Base-by-base conservation (phyloP, 306 rosid genomes). In the Cicer judaicum region DNA sequence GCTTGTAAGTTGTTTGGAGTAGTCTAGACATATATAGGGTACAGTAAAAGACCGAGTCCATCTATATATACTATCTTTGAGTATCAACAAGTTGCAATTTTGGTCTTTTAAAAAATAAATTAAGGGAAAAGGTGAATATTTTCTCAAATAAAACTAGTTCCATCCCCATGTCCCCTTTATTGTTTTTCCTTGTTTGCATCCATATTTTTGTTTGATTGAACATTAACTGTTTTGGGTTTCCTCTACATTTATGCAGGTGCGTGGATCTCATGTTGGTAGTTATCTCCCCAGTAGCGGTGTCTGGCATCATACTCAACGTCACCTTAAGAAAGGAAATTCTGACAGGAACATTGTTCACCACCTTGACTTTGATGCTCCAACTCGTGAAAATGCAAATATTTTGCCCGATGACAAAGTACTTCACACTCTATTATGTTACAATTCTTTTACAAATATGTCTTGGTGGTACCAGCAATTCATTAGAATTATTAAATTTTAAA, bases 301-400 rank as follows among this genome's bases (percentile, higher is more conserved):
- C 75, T 94, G 99, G 98, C 94, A 84, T 81, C 94, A 90, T 64
- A 94, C 98, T 77, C 99, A 92, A 71, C 85, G 92, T 16, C 83
- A 85, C 84, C 88, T 94, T 48, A 89, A 86, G 86, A 94, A 81
- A 86, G 93, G 93, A 76, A 61, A 73, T 64, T 87, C 89, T 72
- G 85, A 78, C 76, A 10, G 78, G 73, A 89, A 89, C 65, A 57
- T 85, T 54, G 74, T 94, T 85, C 93, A 85, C 74, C 99, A 94
- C 89, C 78, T 94, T 89, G 99, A 94, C 80, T 92, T 92, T 72
- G 99, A 94, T 84, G 99, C 99, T 68, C 93, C 97, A 48, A 94
- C 99, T 36, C 99, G 99, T 49, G 99, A 94, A 87, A 89, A 86
- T 81, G 95, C 99, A 65, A 89, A 94, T 84, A 84, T 78, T 48